These are phyloP conservation scores for Neolentinus lepideus DNA, from an alignment of 1,284 basidiomycete species.

Conservation along the genomic window DNA sequence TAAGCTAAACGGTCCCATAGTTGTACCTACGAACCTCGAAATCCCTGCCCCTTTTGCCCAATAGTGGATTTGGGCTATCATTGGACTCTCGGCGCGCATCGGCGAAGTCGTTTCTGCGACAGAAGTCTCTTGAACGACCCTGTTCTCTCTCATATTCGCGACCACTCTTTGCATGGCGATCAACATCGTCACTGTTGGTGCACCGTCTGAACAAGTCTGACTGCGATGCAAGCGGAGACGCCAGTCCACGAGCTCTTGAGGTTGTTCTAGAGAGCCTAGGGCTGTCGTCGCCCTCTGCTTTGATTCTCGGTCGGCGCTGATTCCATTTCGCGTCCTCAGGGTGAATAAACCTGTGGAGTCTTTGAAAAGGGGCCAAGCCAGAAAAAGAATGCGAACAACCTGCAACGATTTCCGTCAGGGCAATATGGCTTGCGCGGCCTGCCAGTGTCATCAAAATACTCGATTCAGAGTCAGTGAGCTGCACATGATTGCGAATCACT, in stretches of 20 bases:
- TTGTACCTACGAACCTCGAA: not conserved
- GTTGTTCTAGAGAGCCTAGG: not conserved
- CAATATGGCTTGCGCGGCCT: slow-evolving; percentile 33
- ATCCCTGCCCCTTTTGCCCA: not conserved
- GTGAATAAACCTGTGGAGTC: slow-evolving; percentile 38
- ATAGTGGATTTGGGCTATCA: not conserved
- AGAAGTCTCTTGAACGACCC: not conserved
- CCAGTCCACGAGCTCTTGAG: slow-evolving; percentile 1
- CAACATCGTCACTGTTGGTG: not conserved
- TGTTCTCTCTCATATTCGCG: not conserved
- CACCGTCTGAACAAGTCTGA: slow-evolving; percentile 23
- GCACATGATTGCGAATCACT: too few relatives aligned
- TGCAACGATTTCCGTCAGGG: slow-evolving; percentile 37
- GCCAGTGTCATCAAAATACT: slow-evolving; percentile 40
- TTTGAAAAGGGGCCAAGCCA: not conserved
- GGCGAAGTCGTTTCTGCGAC: not conserved
- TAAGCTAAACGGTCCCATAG: too few relatives aligned
- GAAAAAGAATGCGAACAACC: slow-evolving; percentile 24
- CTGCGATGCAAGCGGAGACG: slow-evolving; percentile 21
- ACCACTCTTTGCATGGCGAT: not conserved
- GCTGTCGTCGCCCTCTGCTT: not conserved
- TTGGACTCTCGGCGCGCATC: not conserved
- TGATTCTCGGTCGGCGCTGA: not conserved
- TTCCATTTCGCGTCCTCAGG: slow-evolving; percentile 39
- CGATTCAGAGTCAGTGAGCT: not conserved